A percentile compares a stretch with the other conserved stretches of the same genome.
Evolutionary conservation across 495 filamentous ascomycete genomes (phyloP).

Genomic region (Penicillium lagena): DNA sequence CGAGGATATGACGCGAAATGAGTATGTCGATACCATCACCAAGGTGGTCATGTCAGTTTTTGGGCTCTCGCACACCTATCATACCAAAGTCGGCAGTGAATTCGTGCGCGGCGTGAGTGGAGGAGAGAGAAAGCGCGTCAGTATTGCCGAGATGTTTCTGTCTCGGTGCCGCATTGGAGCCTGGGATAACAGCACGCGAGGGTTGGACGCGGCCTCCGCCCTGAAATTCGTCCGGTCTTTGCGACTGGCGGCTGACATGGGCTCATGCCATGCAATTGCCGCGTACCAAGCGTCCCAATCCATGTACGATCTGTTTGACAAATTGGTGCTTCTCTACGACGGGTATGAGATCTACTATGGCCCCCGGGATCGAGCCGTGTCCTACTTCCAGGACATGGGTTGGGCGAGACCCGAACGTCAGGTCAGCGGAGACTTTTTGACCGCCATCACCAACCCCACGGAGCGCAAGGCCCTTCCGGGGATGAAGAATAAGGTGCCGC

Average conservation of each 20-base stretch:
- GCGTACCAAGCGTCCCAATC: constrained; percentile 79
- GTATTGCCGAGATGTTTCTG: constrained; percentile 45
- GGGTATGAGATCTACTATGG: constrained; percentile 62
- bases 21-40: constrained; percentile 34
- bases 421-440: constrained; percentile 65
- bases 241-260: constrained; percentile 64
- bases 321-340: constrained; percentile 52
- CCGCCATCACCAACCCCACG: constrained; percentile 58
- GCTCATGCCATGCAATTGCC: constrained; percentile 72
- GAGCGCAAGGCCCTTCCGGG: constrained; percentile 54
- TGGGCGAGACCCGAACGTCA: constrained; percentile 49
- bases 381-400: constrained; percentile 55
- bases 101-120: constrained; percentile 67
- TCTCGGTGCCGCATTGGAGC: constrained; percentile 63
- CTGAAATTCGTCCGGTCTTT: constrained; percentile 63
- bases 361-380: constrained; percentile 43
- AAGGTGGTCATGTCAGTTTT: constrained; percentile 56
- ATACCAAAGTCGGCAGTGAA: constrained; percentile 36
- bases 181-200: constrained; percentile 83
- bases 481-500: constrained; percentile 57
- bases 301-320: constrained; percentile 65
- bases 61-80: constrained; percentile 48
- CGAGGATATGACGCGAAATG: constrained; percentile 31
- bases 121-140: constrained; percentile 68
- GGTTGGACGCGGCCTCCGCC: constrained; percentile 77